A percentile compares a stretch with the other conserved stretches of the same genome.
phyloP scores from a whole-genome alignment of 2,329 filamentous ascomycete genomes.

The Stemphylium beticola region DNA sequence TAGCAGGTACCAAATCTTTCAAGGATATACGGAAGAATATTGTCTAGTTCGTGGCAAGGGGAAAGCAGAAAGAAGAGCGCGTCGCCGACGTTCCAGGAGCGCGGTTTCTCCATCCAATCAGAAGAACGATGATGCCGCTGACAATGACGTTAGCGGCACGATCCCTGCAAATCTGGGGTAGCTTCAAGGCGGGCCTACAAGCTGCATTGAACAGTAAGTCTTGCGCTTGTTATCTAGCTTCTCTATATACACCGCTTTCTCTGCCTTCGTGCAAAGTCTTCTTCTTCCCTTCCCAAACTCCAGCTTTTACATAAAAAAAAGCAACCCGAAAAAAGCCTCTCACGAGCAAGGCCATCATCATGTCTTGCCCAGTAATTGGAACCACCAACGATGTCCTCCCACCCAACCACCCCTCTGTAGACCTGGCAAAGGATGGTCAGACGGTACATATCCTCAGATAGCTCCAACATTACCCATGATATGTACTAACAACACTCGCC shows the following conservation, averaged over 20 bases:
- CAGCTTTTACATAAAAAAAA: neutral
- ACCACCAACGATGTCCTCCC: constrained; percentile 53
- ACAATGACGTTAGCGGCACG: constrained; percentile 16
- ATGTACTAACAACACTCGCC: constrained; percentile 16
- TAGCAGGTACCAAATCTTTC: no score
- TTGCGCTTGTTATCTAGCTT: neutral
- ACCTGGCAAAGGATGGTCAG: constrained; percentile 49
- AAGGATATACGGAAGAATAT: neutral
- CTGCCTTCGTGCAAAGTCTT: neutral
- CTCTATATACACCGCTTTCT: constrained; percentile 2
- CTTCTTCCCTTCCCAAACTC: neutral
- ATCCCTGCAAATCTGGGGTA: constrained; percentile 27
- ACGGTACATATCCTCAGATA: constrained; percentile 13
- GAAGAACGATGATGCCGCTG: constrained; percentile 6
- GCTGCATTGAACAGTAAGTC: neutral
- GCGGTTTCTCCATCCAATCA: constrained; percentile 14
- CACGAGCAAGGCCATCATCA: constrained; percentile 8
- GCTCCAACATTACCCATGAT: neutral
- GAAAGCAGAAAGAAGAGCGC: neutral
- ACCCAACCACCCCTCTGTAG: constrained; percentile 51
- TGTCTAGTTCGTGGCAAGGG: neutral
- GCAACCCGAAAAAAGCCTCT: neutral
- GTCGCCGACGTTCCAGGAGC: neutral
- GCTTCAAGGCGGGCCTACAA: constrained; percentile 16
- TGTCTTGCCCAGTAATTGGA: constrained; percentile 49